Evolutionary conservation across 2,329 filamentous ascomycete species (phyloP).

Genomic region (Neurospora sp.): DNA sequence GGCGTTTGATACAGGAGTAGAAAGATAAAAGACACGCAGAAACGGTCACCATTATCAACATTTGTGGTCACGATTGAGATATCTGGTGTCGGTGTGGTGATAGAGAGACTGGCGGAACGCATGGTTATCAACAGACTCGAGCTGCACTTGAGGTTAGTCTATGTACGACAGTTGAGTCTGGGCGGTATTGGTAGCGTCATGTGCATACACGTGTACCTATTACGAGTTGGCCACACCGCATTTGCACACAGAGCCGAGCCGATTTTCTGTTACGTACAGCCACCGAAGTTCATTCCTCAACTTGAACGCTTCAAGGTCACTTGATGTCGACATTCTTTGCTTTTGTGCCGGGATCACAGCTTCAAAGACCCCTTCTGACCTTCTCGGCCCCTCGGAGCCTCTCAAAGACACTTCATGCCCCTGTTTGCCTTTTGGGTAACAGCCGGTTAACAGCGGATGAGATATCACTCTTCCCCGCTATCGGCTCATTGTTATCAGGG

Average conservation of each 20-base stretch:
- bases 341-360: neutral
- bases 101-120: neutral
- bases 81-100: neutral
- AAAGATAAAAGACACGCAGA: neutral
- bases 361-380: neutral
- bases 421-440: neutral
- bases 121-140: neutral
- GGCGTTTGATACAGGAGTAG: neutral
- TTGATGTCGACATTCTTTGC: neutral
- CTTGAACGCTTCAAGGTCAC: neutral
- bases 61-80: neutral
- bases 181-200: neutral
- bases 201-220: neutral
- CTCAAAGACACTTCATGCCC: neutral
- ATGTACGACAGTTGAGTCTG: neutral
- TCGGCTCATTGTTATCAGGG: neutral
- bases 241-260: neutral
- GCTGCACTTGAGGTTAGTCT: neutral
- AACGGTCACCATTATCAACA: neutral
- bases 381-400: neutral
- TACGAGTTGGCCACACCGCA: neutral
- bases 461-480: neutral
- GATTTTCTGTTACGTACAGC: neutral
- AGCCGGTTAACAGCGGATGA: neutral
- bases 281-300: neutral